Base-by-base conservation (phyloP, 2,329 filamentous ascomycete species). In the Talaromyces sp. region DNA sequence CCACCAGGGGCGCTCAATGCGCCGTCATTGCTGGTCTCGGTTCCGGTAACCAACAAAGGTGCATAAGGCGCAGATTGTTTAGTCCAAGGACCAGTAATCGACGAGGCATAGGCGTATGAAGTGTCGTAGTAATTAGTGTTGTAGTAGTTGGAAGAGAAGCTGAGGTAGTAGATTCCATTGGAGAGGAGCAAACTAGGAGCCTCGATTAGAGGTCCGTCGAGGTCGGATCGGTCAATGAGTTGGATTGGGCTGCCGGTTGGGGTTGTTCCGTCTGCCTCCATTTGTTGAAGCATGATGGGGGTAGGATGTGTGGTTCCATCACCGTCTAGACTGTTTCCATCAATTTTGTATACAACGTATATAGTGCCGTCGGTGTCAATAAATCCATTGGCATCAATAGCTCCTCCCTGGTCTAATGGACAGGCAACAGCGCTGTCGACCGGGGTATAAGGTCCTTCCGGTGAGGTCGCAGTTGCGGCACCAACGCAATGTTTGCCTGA, bases 261-360 rank as follows among this genome's bases (percentile, higher is more conserved):
- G 2, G 82, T 85, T 53, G 81, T 70, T 5, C 84, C 85, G 69
- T 86, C 81, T 1, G 73, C 69, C 11, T 74, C 73, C 10, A 88
- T 79, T 61, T 80, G 75, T 69, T 88, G 86, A 25, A 88, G 77
- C 76, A 87, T 81, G 67, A 89, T 81, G 0, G 86, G 85, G 45
- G 86, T 89, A 15, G 77, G 65, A 11, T 74, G 72, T 17, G 79
- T 74, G n/a, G 72, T 78, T 7, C 79, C 79, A 40, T 78, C 77
- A n/a, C 71, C 70, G 31, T 77, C 74, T 31, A 83, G 74, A 59
- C 78, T 77, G 73, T 88, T 88, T 19, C 86, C 86, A 70, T 89
- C 87, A 34, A 88, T 76, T 73, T 89, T 89, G 75, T 88, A 89
- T 19, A 84, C 76, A 7, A 89, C 78, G 70, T 86, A 89, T n/a